Percentiles rank a stretch among this genome's conserved stretches.
These are phyloP conservation scores for Microcyclospora tardicrescens DNA, from an alignment of 2,329 filamentous ascomycete species.

Conservation along the genomic window DNA sequence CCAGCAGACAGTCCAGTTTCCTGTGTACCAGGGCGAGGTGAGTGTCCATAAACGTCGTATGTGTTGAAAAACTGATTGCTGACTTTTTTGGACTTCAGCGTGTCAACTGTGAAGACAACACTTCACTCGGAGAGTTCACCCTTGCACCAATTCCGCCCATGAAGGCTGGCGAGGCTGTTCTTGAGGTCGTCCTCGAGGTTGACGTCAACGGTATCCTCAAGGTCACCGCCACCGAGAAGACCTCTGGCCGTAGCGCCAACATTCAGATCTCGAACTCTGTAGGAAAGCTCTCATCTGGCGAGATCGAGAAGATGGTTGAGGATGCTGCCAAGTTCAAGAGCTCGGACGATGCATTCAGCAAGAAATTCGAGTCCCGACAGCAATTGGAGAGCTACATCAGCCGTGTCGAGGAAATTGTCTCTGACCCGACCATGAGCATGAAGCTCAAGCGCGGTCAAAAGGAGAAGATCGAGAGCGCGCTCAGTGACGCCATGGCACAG, in stretches of 20 bases:
- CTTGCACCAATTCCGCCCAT: constrained; percentile 67
- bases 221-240: constrained; percentile 98
- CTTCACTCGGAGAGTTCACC: constrained; percentile 91
- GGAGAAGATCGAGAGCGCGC: constrained; percentile 97
- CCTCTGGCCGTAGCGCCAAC: constrained; percentile 92
- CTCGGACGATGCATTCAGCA: constrained; percentile 96
- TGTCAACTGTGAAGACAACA: constrained; percentile 98
- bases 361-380: constrained; percentile 98
- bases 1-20: constrained; percentile 73
- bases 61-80: background rate
- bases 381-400: constrained; percentile 98
- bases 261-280: constrained; percentile 99
- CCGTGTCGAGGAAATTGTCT: constrained; percentile 97
- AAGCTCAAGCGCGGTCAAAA: constrained; percentile 99
- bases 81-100: constrained; percentile 62
- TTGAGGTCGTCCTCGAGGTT: constrained; percentile 98
- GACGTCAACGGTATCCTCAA: constrained; percentile 97
- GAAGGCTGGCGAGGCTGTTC: constrained; percentile 88
- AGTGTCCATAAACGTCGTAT: background rate
- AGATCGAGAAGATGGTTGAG: constrained; percentile 97
- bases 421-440: constrained; percentile 85
- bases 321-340: constrained; percentile 98
- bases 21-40: constrained; percentile 5
- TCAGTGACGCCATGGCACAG: constrained; percentile 94
- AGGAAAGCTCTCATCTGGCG: constrained; percentile 83